These are phyloP conservation scores for Ceratocystiopsis sp. DNA, from an alignment of 2,329 filamentous ascomycete species.

Conservation along the genomic window DNA sequence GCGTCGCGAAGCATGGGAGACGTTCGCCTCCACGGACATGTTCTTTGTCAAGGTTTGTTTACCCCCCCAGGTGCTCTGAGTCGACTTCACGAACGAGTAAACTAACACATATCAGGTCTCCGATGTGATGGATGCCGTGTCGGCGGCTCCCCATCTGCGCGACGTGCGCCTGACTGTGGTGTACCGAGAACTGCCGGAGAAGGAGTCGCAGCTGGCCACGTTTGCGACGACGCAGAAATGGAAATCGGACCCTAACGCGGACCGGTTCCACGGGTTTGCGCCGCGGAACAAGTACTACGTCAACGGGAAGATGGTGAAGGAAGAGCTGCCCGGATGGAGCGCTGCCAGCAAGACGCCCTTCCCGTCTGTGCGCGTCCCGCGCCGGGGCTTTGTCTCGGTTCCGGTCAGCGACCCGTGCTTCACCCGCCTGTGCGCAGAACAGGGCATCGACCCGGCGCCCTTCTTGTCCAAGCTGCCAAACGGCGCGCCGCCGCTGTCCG, in stretches of 20 bases:
- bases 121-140: conserved; percentile 42
- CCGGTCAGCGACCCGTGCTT: conserved; percentile 41
- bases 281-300: conserved; percentile 41
- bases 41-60: conserved; percentile 50
- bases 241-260: conserved; percentile 39
- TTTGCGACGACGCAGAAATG: conserved; percentile 33
- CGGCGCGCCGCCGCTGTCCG: conserved; percentile 19
- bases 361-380: conserved; percentile 35
- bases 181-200: conserved; percentile 41
- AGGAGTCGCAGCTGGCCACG: conserved; percentile 25
- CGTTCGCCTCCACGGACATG: conserved; percentile 41
- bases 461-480: conserved; percentile 30
- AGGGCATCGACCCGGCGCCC: conserved; percentile 30
- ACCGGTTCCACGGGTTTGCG: conserved; percentile 33
- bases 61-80: not conserved
- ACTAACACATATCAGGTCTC: conserved; percentile 28
- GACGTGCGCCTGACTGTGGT: conserved; percentile 37
- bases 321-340: conserved; percentile 29
- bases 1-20: conserved; percentile 30
- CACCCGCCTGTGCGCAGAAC: conserved; percentile 33
- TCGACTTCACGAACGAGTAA: no score
- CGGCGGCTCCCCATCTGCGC: conserved; percentile 40
- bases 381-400: conserved; percentile 35
- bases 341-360: conserved; percentile 36
- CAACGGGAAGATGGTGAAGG: conserved; percentile 35